Evolutionary conservation across 148 eudicot genomes (phyloP).

Genomic region (Oxyria digyna): DNA sequence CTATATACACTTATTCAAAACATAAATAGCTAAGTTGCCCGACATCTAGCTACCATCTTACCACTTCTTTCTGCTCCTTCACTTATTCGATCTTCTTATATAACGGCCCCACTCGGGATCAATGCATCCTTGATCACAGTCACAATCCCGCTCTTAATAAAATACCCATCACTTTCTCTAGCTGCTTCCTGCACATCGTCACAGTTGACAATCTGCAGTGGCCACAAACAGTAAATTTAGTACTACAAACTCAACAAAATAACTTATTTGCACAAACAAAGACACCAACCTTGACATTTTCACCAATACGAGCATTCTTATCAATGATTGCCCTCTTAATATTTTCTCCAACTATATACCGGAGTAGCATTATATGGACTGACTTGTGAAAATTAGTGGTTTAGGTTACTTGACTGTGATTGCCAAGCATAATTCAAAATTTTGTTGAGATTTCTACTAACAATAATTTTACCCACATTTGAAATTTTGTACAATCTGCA

Average conservation of each 20-base stretch:
- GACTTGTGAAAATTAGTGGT: no score
- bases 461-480: no score
- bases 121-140: conserved; percentile 89
- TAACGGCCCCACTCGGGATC: conserved; percentile 72
- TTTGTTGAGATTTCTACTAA: no score
- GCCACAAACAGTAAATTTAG: neutral
- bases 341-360: no score
- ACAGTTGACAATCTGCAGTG: conserved; percentile 54
- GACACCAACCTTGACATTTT: conserved; percentile 51
- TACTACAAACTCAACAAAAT: neutral
- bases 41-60: no score
- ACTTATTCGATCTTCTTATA: conserved; percentile 26
- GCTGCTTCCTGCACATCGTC: conserved; percentile 94
- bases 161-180: conserved; percentile 95
- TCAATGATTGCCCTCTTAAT: conserved; percentile 90
- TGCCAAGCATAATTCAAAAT: no score
- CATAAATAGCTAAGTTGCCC: neutral
- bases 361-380: no score
- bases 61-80: no score
- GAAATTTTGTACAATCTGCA: no score
- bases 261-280: no score
- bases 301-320: conserved; percentile 94
- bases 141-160: conserved; percentile 95
- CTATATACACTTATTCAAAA: neutral
- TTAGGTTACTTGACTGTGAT: no score